Evolutionary conservation across 1,284 basidiomycete genomes (phyloP), one percentile per base, ranked within the genome.

Genomic region (Trichosporon asahii): DNA sequence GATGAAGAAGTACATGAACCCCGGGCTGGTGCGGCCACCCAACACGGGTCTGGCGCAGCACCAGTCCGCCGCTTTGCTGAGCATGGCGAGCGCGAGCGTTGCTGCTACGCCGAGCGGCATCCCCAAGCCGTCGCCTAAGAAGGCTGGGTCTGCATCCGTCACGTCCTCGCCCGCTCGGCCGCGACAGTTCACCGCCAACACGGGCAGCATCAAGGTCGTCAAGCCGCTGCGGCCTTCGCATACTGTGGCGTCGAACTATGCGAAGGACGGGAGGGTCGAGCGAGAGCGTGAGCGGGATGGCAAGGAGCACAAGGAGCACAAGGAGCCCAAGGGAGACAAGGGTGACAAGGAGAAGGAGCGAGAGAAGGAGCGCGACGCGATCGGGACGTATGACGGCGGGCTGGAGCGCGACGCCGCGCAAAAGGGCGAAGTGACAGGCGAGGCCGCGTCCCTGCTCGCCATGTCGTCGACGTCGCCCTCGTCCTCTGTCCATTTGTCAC

Each of bases 311-410:
- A 60, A 57, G 2, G 2, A 73, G 73, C 12, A 33, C 31, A 33
- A 33, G 6, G 27, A 27, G 64, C n/a, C n/a, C n/a, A n/a, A n/a
- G n/a, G n/a, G n/a, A n/a, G n/a, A n/a, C n/a, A n/a, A n/a, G n/a
- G n/a, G n/a, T n/a, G n/a, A n/a, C n/a, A 46, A n/a, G 64, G 12
- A 64, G n/a, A 60, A 57, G 2, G 2, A 73, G 73, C 12, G 67
- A 70, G 4, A 66, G 40, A 60, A 15, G 55, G 55, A 25, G 23
- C 53, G 53, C 65, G 33, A 61, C 61, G 92, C 92, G 76, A 91
- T 94, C 64, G 94, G 93, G 35, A 86, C 85, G 66, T 95, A 95
- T 80, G 94, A 95, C 74, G 93, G 92, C 12, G 93, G 92, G 1
- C 87, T 94, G 53, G 93, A 95, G 83, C 83, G 87, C 37, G 94